Percentiles rank a stretch among this genome's conserved stretches.
Evolutionary conservation across 192 early-diverging fungal genomes (phyloP).

Genomic region (Coemansia sp.): DNA sequence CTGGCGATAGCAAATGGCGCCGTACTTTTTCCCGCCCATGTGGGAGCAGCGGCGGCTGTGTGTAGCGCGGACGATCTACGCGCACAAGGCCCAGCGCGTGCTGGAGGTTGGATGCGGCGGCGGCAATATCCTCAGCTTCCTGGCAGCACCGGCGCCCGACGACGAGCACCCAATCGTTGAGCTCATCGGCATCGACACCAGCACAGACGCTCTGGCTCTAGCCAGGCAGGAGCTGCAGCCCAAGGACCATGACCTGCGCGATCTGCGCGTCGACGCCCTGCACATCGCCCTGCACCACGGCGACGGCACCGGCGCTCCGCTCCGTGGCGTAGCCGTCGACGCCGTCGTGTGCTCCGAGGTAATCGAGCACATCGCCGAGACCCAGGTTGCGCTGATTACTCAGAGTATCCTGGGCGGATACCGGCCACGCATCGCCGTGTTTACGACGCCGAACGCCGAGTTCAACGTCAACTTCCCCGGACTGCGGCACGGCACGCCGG

Average conservation of each 20-base stretch:
- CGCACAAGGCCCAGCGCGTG: slow-evolving; percentile 54
- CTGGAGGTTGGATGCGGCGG: slow-evolving; percentile 89
- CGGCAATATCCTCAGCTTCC: slow-evolving; percentile 64
- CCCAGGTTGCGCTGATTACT: slow-evolving; percentile 57
- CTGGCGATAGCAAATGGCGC: slow-evolving; percentile 18
- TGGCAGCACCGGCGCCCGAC: slow-evolving; percentile 54
- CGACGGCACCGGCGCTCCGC: slow-evolving; percentile 18
- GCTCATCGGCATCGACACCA: slow-evolving; percentile 74
- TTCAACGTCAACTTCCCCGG: slow-evolving; percentile 85
- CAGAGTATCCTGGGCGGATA: slow-evolving; percentile 61
- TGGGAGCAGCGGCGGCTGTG: slow-evolving; percentile 80
- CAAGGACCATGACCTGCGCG: slow-evolving; percentile 53
- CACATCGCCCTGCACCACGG: slow-evolving; percentile 66
- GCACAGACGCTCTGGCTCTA: slow-evolving; percentile 27
- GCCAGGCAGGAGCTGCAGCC: slow-evolving; percentile 59
- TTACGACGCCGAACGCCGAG: slow-evolving; percentile 84
- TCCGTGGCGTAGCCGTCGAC: slow-evolving; percentile 45
- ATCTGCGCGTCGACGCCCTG: slow-evolving; percentile 60
- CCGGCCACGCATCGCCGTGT: slow-evolving; percentile 63
- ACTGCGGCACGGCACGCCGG: slow-evolving; percentile 66
- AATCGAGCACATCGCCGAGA: slow-evolving; percentile 74
- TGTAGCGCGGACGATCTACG: slow-evolving; percentile 53
- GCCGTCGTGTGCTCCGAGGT: slow-evolving; percentile 81
- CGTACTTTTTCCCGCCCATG: slow-evolving; percentile 58
- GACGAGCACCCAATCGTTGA: slow-evolving; percentile 49